Conservation (phyloP, 768 basidiomycete species). For the Rubroboletus pulcherrimus region DNA sequence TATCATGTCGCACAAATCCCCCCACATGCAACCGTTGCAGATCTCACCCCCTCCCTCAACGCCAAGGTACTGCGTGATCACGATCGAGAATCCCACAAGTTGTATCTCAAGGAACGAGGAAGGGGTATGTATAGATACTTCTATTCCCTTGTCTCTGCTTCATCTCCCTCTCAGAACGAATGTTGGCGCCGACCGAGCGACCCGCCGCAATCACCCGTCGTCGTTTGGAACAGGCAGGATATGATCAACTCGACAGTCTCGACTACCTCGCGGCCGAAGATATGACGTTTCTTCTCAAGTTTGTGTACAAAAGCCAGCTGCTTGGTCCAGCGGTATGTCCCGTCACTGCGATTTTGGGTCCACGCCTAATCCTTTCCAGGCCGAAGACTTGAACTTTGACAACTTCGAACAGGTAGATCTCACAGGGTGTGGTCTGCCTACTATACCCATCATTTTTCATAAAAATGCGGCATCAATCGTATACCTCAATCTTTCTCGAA, state of each 20-base stretch:
- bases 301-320: conserved; percentile 80
- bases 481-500: conserved; percentile 84
- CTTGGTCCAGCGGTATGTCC: conserved; percentile 58
- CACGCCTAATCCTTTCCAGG: conserved; percentile 38
- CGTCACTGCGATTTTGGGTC: not conserved
- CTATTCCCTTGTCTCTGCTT: not conserved
- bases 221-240: conserved; percentile 86
- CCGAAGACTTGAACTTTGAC: conserved; percentile 69
- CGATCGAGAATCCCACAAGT: conserved; percentile 57
- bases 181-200: conserved; percentile 74
- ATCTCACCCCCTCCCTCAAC: conserved; percentile 60
- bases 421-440: conserved; percentile 71
- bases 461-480: conserved; percentile 80
- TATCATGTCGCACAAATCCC: conserved; percentile 69
- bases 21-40: conserved; percentile 61
- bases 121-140: conserved; percentile 46
- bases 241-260: conserved; percentile 73
- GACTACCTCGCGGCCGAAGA: conserved; percentile 76
- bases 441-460: conserved; percentile 86
- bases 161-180: conserved; percentile 56
- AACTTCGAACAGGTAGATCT: conserved; percentile 79
- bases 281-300: conserved; percentile 80
- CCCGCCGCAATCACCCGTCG: conserved; percentile 83
- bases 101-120: conserved; percentile 74
- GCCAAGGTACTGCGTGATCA: conserved; percentile 49